Conservation (phyloP, 805 yeast genomes). For the Monosporozyma aerobia region DNA sequence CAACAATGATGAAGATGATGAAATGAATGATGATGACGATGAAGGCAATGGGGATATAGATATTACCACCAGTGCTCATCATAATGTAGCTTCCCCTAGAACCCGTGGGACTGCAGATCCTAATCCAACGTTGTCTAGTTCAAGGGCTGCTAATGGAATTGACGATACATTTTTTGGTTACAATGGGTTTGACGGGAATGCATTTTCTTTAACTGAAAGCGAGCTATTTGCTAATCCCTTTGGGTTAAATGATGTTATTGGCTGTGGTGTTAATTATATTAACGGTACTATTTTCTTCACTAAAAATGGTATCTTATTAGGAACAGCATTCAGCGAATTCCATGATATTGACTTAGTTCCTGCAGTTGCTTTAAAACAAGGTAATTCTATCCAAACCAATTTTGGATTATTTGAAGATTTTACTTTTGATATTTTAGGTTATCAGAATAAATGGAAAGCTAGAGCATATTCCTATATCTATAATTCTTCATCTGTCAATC, state of each 20-base stretch:
- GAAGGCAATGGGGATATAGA: not conserved
- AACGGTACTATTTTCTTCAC: constrained; percentile 63
- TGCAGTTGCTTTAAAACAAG: constrained; percentile 32
- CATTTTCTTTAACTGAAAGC: constrained; percentile 9
- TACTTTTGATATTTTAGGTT: constrained; percentile 49
- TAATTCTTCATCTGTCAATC: constrained; percentile 2
- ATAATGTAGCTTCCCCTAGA: not conserved
- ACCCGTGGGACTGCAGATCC: not conserved
- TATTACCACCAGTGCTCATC: not conserved
- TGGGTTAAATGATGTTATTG: constrained; percentile 57
- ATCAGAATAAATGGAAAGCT: constrained; percentile 39
- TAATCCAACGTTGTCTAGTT: not conserved
- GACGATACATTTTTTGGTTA: constrained; percentile 23
- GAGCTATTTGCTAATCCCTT: constrained; percentile 25
- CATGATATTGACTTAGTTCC: constrained; percentile 39
- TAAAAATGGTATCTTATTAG: constrained; percentile 64
- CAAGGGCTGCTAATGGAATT: constrained; percentile 5
- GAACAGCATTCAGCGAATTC: constrained; percentile 44
- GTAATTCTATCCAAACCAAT: constrained; percentile 29
- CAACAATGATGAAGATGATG: constrained; percentile 2
- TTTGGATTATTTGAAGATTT: constrained; percentile 45
- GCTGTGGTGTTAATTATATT: constrained; percentile 72
- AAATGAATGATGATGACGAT: not conserved
- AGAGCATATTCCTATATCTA: constrained; percentile 27
- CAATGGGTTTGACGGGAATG: constrained; percentile 25